Conservation (phyloP, 2,329 filamentous ascomycete genomes). For the Talaromyces piceae region DNA sequence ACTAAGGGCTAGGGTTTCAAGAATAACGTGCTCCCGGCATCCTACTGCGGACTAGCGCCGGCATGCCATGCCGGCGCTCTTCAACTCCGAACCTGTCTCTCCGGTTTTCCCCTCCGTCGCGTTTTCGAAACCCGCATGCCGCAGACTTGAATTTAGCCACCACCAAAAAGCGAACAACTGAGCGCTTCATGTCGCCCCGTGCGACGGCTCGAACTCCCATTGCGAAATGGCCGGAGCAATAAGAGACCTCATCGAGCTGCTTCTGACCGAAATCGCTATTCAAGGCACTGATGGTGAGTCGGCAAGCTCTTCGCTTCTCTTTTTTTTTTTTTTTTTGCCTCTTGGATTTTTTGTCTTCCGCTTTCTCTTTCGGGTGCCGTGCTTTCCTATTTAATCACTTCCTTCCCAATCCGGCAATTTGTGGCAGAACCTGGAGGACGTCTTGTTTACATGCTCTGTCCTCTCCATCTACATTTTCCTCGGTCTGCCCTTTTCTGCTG, state of each 20-base stretch:
- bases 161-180: not conserved
- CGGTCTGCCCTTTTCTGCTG: not conserved
- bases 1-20: not conserved
- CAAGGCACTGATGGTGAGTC: slow-evolving; percentile 9
- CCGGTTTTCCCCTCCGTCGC: not conserved
- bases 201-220: not conserved
- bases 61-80: not conserved
- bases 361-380: not conserved
- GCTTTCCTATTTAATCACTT: not conserved
- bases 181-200: slow-evolving; percentile 2
- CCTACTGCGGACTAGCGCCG: not conserved
- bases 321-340: not conserved
- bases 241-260: slow-evolving; percentile 10
- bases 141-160: slow-evolving; percentile 2
- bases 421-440: not conserved
- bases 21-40: not conserved
- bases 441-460: not conserved
- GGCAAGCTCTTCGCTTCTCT: not conserved
- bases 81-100: not conserved
- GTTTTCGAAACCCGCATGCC: slow-evolving; percentile 9
- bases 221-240: slow-evolving; percentile 8
- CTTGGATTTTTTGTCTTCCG: not conserved
- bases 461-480: not conserved
- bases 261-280: slow-evolving; percentile 11
- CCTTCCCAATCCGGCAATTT: slow-evolving; percentile 1